Base-by-base conservation (phyloP, 768 basidiomycete genomes). In the Boletus eberwhitei region DNA sequence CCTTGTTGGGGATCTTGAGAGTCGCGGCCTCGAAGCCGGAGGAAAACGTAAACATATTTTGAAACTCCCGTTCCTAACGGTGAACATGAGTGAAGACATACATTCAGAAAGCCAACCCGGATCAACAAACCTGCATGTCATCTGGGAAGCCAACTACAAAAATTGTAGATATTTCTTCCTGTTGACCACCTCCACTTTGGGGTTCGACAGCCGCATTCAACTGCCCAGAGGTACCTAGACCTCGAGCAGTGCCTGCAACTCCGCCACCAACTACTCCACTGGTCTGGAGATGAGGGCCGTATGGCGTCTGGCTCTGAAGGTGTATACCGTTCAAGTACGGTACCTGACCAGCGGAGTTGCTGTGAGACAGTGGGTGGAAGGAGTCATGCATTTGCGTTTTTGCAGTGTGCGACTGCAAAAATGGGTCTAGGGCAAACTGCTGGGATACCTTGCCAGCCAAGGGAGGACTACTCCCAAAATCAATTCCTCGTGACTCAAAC, bases 111-210 rank as follows among this genome's bases (percentile, higher is more conserved):
- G 34, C 50, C 22, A 41, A 59, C 50, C 21, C 21, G 50, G 11
- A 58, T 50, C 38, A 44, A 80, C 87, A 59, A 63, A 92, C 94
- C 82, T 89, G 87, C 91, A 98, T 98, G 65, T 99, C 97, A 53
- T 99, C 97, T 4, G 97, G 97, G 70, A 99, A 99, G 0, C 97
- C 97, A 26, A 98, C 96, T 4, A 99, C 95, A 59, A 99, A 99
- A 59, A 97, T 95, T 6, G 94, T 97, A 12, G 90, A 94, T 44
- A 97, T 97, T 64, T 96, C 93, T 70, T 97, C 95, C 54, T 84
- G 83, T 37, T 74, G 66, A 42, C 62, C 63, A 42, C 48, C 55
- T 12, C 64, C 69, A 35, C 51, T 44, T 29, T 68, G 70, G 0
- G 62, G 39, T 37, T 71, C 70, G 5, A 46, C 34, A 19, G 37